phyloP scores from a whole-genome alignment of 805 yeast genomes.

The Candida fluviatilis region DNA sequence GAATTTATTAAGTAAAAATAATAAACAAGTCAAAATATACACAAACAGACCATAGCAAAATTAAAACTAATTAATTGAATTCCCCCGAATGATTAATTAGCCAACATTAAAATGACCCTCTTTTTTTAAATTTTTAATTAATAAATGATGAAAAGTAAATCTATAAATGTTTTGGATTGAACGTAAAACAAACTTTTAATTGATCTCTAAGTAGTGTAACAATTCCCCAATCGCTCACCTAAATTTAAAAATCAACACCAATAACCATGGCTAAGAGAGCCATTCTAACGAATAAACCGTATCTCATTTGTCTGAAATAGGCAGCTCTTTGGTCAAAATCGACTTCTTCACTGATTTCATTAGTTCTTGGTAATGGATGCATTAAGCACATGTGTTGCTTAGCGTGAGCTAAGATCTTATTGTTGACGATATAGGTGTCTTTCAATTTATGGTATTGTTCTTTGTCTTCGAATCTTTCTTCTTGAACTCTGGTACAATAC shows the following conservation, averaged over 20 bases:
- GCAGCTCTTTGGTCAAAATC: constrained; percentile 99
- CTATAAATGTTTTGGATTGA: constrained; percentile 1
- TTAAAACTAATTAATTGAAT: constrained; percentile 2
- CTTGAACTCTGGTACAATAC: constrained; percentile 97
- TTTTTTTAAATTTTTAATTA: background rate
- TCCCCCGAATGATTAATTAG: constrained; percentile 5
- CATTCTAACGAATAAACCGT: constrained; percentile 98
- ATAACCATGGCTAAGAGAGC: constrained; percentile 97
- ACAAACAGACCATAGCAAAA: background rate
- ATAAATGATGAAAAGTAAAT: constrained; percentile 1
- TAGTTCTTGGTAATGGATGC: constrained; percentile 98
- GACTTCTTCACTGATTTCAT: constrained; percentile 95
- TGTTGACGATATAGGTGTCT: constrained; percentile 89
- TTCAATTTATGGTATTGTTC: constrained; percentile 82
- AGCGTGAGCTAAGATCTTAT: constrained; percentile 84
- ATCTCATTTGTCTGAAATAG: constrained; percentile 98
- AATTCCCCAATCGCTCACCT: constrained; percentile 7
- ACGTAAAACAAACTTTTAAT: background rate
- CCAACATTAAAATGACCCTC: background rate
- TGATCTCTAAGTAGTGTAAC: constrained; percentile 2
- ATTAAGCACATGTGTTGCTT: constrained; percentile 97
- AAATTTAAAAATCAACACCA: constrained; percentile 76
- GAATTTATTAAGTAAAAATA: background rate
- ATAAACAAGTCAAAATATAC: constrained; percentile 1
- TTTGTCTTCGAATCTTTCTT: constrained; percentile 82